These are phyloP conservation scores for Pseudocercospora vitis DNA, from an alignment of 2,329 filamentous ascomycete species.

Conservation along the genomic window DNA sequence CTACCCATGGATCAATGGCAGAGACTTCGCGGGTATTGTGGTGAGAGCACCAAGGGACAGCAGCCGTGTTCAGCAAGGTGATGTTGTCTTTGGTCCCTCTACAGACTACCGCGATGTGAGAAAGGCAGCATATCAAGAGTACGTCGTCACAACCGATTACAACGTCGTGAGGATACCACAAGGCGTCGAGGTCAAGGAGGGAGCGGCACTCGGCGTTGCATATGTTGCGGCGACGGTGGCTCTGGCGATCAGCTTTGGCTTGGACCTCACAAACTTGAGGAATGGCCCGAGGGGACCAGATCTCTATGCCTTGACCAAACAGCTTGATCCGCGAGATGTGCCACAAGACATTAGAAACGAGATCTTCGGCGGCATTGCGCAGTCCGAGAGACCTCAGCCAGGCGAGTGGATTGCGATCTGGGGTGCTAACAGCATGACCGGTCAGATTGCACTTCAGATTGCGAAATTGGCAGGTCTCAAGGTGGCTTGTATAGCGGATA, in stretches of 20 bases:
- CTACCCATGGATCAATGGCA: conserved; percentile 67
- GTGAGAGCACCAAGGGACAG: conserved; percentile 47
- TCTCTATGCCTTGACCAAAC: conserved; percentile 53
- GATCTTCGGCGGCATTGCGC: conserved; percentile 57
- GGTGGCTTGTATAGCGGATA: conserved; percentile 66
- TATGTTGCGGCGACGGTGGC: conserved; percentile 68
- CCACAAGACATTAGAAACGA: conserved; percentile 64
- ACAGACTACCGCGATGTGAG: conserved; percentile 72
- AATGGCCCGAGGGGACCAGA: conserved; percentile 56
- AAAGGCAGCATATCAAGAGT: conserved; percentile 72
- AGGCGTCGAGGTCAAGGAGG: conserved; percentile 54
- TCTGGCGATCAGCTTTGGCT: conserved; percentile 67
- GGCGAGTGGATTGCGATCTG: conserved; percentile 74
- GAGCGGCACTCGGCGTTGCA: conserved; percentile 66
- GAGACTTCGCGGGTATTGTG: conserved; percentile 68
- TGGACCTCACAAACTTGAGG: conserved; percentile 58
- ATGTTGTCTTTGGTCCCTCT: conserved; percentile 63
- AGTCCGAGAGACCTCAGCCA: conserved; percentile 54
- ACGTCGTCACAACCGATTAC: conserved; percentile 63
- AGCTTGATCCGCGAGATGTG: conserved; percentile 50
- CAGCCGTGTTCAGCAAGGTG: conserved; percentile 57
- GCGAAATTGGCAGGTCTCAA: conserved; percentile 65
- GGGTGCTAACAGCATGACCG: conserved; percentile 74
- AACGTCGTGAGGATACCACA: conserved; percentile 64
- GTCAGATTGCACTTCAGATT: conserved; percentile 65